Evolutionary conservation across 805 yeast genomes (phyloP), one percentile per base, ranked within the genome.

Genomic region (Candida peoriensis): DNA sequence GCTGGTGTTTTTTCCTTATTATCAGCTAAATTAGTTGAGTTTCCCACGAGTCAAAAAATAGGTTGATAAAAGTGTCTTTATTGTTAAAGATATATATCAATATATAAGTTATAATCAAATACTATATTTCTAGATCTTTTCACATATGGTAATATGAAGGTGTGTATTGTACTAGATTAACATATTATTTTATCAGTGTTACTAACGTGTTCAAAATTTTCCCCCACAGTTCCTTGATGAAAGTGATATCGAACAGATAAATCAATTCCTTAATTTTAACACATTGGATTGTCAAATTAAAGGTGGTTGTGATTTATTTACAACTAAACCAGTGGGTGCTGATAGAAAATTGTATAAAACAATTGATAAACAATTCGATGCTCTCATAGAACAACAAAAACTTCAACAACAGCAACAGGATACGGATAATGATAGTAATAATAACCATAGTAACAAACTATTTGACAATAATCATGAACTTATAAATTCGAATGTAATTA

Each of bases 271-370:
- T 37, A 78, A 79, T 45, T 87, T 86, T 46, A 84, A 79, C 44
- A 78, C 88, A 4, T 68, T 75, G 2, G 94, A 83, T 47, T 76
- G 83, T 51, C 80, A 72, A 47, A 77, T 93, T 25, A 74, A 75
- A 37, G 97, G 97, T 10, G 88, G 95, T 18, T 81, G 96, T 55
- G 98, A 93, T 54, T 70, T 93, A 32, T 93, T 87, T 54, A 85
- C 97, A 2, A 93, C 98, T 2, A 93, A 90, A 52, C 88, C 96
- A 2, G 86, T 89, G 17, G 86, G 93, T 2, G 72, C 90, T 2
- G 98, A 93, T 59, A 73, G 88, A 47, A 89, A 89, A 59, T 71
- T 90, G 20, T 87, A 84, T 66, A 86, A 87, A 58, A 78, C 89
- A 0, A 78, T 93, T 28, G 97, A 88, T 55, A 77, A 81, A 46